Conservation (phyloP, 1,139 yeast genomes). For the Tardiomyces blankii region DNA sequence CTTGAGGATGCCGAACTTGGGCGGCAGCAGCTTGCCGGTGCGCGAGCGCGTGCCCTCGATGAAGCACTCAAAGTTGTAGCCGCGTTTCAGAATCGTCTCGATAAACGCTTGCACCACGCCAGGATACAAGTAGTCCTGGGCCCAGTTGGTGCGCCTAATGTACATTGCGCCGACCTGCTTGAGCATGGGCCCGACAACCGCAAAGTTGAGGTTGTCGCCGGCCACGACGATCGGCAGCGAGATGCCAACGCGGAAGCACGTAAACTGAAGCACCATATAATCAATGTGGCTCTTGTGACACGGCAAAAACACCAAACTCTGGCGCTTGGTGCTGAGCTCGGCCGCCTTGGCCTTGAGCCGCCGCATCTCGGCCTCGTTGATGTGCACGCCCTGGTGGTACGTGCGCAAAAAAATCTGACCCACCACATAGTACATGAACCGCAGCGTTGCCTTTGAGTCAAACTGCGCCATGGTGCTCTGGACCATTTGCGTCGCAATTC, state of each 20-base stretch:
- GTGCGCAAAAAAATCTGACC: conserved; percentile 30
- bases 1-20: conserved; percentile 55
- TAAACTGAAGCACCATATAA: conserved; percentile 49
- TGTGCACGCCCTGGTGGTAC: conserved; percentile 34
- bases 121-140: conserved; percentile 45
- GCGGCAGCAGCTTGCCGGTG: conserved; percentile 52
- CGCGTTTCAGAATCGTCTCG: conserved; percentile 40
- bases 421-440: conserved; percentile 27
- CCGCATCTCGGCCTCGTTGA: conserved; percentile 24
- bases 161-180: conserved; percentile 33
- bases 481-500: conserved; percentile 22
- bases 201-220: conserved; percentile 58
- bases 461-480: conserved; percentile 26
- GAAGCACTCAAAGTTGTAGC: conserved; percentile 49
- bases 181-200: conserved; percentile 39
- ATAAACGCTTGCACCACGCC: conserved; percentile 42
- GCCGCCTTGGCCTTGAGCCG: conserved; percentile 25
- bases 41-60: conserved; percentile 61
- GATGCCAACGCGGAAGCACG: conserved; percentile 46
- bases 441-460: conserved; percentile 22
- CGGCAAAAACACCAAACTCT: conserved; percentile 30
- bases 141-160: conserved; percentile 29
- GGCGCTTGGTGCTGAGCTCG: conserved; percentile 25
- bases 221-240: conserved; percentile 54
- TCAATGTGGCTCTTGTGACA: conserved; percentile 60